phyloP scores from a whole-genome alignment of 768 basidiomycete species.

The Mycena belliarum region DNA sequence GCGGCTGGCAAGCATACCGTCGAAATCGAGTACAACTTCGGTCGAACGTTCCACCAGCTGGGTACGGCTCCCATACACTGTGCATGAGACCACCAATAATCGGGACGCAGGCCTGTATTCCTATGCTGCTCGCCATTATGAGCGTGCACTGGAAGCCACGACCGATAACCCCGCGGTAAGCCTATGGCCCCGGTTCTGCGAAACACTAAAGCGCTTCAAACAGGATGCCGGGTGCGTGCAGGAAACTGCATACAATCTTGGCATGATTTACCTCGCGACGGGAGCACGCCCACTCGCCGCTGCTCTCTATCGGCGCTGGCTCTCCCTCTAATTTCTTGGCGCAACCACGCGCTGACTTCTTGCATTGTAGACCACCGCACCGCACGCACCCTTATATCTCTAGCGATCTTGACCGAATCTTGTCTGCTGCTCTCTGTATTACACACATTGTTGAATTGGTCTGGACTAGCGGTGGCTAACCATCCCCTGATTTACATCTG shows the following conservation, averaged over 20 bases:
- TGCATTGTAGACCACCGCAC: neutral
- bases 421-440: neutral
- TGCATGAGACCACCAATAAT: too few relatives aligned
- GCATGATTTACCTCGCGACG: constrained; percentile 77
- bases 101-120: constrained; percentile 66
- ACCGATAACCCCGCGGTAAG: constrained; percentile 25
- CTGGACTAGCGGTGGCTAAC: too few relatives aligned
- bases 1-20: constrained; percentile 44
- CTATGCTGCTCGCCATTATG: constrained; percentile 84
- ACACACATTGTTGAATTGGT: too few relatives aligned
- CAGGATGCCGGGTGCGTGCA: constrained; percentile 57
- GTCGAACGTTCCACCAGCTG: constrained; percentile 89
- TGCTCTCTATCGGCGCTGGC: constrained; percentile 73
- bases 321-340: constrained; percentile 55
- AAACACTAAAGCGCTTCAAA: neutral
- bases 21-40: constrained; percentile 95
- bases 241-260: constrained; percentile 88
- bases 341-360: neutral
- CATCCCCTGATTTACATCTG: too few relatives aligned
- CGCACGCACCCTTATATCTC: neutral
- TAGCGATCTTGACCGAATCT: neutral
- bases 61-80: constrained; percentile 53
- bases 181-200: neutral
- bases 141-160: constrained; percentile 66
- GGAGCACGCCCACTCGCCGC: constrained; percentile 75